These are phyloP conservation scores for Aspergillus transmontanensis DNA, from an alignment of 2,329 filamentous ascomycete species.

Conservation along the genomic window DNA sequence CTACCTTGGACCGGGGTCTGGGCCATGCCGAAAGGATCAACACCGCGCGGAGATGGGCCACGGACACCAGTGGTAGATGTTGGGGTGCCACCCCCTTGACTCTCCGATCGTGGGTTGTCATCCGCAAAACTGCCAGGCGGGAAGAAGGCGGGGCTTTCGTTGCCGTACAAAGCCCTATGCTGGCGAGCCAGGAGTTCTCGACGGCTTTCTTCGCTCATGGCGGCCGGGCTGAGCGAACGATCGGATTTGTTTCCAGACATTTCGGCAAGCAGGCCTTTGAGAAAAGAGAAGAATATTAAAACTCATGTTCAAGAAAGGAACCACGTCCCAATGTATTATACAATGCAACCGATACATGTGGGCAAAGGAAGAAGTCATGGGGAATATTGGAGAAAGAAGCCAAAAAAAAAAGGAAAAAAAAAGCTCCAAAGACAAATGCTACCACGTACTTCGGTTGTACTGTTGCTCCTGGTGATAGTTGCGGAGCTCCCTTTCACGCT, in stretches of 20 bases:
- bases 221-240: constrained; percentile 78
- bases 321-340: constrained; percentile 44
- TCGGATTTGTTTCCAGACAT: constrained; percentile 78
- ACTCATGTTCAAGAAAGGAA: constrained; percentile 42
- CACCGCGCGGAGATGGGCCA: constrained; percentile 77
- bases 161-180: constrained; percentile 90
- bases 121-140: constrained; percentile 69
- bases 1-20: constrained; percentile 52
- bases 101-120: constrained; percentile 67
- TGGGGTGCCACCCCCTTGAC: constrained; percentile 63
- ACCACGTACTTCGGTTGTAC: constrained; percentile 90
- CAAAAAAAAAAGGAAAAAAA: constrained; percentile 30
- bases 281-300: constrained; percentile 43
- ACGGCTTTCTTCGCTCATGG: constrained; percentile 93
- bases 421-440: constrained; percentile 36
- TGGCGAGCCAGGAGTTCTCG: constrained; percentile 95
- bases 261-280: constrained; percentile 66
- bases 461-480: constrained; percentile 99
- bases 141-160: constrained; percentile 66
- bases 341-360: constrained; percentile 47
- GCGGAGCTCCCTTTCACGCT: constrained; percentile 97
- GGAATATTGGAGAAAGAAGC: constrained; percentile 35
- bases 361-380: constrained; percentile 37
- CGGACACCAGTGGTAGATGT: constrained; percentile 64
- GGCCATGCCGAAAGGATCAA: constrained; percentile 66